Base-by-base conservation (phyloP, 1,139 yeast species). In the Lodderomyces metapsilosis region DNA sequence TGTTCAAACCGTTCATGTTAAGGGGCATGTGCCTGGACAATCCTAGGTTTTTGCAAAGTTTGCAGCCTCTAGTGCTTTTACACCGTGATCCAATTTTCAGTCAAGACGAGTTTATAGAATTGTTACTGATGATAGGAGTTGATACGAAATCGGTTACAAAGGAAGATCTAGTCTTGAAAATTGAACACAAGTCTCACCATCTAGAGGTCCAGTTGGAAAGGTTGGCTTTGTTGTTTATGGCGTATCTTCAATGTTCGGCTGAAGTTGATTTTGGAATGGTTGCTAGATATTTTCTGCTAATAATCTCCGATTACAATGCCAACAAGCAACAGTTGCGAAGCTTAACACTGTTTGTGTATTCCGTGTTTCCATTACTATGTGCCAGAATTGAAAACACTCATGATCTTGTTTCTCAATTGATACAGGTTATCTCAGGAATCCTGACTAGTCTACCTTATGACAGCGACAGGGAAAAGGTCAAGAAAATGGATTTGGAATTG, bases 231-330 rank as follows among this genome's bases (percentile, higher is more conserved):
- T 3, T 37, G 13, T 37, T 37, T 22, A 36, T 18, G 10, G 6
- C 30, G 10, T 22, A 21, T 31, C 22, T 30, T 7, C 27, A 22
- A 11, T 18, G 27, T 16, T 28, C 32, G 8, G 8, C 18, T 6
- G 32, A 28, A 7, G 32, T 28, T 10, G 32, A 28, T 15, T 28
- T 28, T 28, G 18, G 11, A 28, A 28, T 7, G 15, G 18, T 28
- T 4, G 18, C 32, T 15, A 28, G 32, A 15, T 28, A 15, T 11
- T 53, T 11, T 49, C 45, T 24, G 41, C 43, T 28, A 34, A 39
- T 24, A 23, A 38, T 30, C 13, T 43, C 54, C 34, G 62, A 58
- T 45, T 49, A 49, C 25, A 56, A 57, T 43, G 44, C 46, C 5
- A 43, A 48, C 13, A 42, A 41, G 36, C 24, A 45, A 22, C 46